Evolutionary conservation across 306 rosid genomes (phyloP), one percentile per base, ranked within the genome.

Genomic region (Sicyos edulis): DNA sequence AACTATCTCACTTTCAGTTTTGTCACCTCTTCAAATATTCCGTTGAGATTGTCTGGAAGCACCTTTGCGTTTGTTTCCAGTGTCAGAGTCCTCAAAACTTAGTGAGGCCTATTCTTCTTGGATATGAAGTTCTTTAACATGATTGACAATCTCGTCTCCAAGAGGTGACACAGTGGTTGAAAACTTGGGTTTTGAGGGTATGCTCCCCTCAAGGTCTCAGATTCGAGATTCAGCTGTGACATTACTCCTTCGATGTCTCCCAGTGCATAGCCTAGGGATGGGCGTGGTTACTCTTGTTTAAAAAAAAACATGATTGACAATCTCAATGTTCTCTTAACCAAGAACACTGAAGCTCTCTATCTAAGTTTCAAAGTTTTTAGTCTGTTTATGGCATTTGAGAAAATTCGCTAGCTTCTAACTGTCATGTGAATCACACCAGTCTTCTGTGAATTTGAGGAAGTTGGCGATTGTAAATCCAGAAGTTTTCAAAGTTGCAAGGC

Each of bases 371-470:
- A 14, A 50, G n/a, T 13, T 50, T 50, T 13, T 13, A 12, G 54
- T 50, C n/a, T 50, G 16, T 50, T 50, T 12, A 13, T 13, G 54
- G 15, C n/a, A 50, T 50, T 45, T 45, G 55, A 52, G 62, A 21
- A 56, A 9, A 56, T 10, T 8, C 21, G 62, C 16, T 56, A 56
- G 13, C 62, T 56, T 21, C 1, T 24, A 58, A 24, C n/a, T 24
- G 17, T 58, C 17, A 58, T 58, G 1, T 58, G 64, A 58, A 58
- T 12, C 17, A 6, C 64, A 58, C 64, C 37, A 32, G 37, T 24
- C 64, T 58, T 58, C 64, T 58, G 40, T 58, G 64, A 58, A 24
- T 22, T 58, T 58, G 40, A 26, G 40, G 6, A 57, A 58, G 42
- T 24, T 26, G 4, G 64, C 3, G 8, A 12, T 11, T 10, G 26